Base-by-base conservation (phyloP, 495 filamentous ascomycete genomes). In the Penicillium antarcticum region DNA sequence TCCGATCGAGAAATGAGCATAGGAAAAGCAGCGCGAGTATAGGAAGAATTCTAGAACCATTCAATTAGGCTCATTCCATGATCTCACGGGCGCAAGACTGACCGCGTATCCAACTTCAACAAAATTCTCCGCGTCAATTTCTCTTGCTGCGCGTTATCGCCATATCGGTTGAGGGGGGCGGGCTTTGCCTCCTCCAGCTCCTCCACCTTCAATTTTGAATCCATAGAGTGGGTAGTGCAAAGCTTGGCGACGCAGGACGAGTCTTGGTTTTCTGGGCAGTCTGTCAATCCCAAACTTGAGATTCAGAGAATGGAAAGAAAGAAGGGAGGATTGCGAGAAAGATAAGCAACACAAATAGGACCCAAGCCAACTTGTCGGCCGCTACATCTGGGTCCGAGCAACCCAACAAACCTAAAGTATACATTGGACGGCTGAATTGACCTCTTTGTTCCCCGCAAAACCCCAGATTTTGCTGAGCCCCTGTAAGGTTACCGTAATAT, bases 21-120 rank as follows among this genome's bases (percentile, higher is more conserved):
- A 80, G 62, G 49, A 82, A 84, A 3, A 82, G 66, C 6, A 81
- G 35, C 0, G 83, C 76, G 5, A 89, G 74, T 59, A 83, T 77
- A 0, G 86, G 86, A 13, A 88, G 74, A 12, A 88, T 71, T 18
- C 81, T 80, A 21, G 9, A 26, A 19, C 23, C 29, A 21, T 13
- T 16, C 8, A 19, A 14, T 16, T 8, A 26, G 18, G 29, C 10
- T 7, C 26, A 8, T 7, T 29, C 7, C 8, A 1, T 9, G 26
- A 7, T 8, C 9, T 29, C 6, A 29, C 0, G 8, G 26, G 26
- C 8, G 26, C 26, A 29, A 19, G 1, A 56, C 51, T 50, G 54
- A 84, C 80, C 78, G 76, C 24, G 73, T 72, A 61, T 83, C 80
- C 21, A 81, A 60, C 56, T 82, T 82, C 53, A 70, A 70, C 9